These are phyloP conservation scores for Dothideomycetes sp. DNA, from an alignment of 2,329 filamentous ascomycete species.

Conservation along the genomic window DNA sequence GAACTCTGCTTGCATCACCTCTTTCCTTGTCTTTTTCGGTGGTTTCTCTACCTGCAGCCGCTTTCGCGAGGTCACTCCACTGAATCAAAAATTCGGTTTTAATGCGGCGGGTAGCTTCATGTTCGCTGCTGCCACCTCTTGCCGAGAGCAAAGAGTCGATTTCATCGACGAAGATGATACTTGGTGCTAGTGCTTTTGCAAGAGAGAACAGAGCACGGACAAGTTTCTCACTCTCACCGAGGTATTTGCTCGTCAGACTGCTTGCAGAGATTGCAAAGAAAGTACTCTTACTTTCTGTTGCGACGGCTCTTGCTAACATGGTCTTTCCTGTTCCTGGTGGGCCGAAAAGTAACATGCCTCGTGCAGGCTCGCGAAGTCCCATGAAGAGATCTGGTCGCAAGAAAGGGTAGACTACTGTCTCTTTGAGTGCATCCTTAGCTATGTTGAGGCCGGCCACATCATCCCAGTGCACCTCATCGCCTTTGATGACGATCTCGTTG, in stretches of 20 bases:
- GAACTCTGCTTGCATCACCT: conserved; percentile 77
- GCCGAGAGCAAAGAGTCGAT: conserved; percentile 90
- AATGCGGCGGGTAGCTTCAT: conserved; percentile 85
- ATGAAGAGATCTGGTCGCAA: conserved; percentile 91
- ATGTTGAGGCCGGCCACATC: conserved; percentile 86
- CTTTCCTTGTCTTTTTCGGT: conserved; percentile 56
- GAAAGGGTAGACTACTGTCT: conserved; percentile 95
- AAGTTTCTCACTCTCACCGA: conserved; percentile 93
- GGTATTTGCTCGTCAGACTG: conserved; percentile 87
- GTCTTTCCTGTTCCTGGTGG: conserved; percentile 98
- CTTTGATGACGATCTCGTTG: conserved; percentile 90
- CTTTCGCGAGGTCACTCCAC: conserved; percentile 88
- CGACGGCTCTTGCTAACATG: conserved; percentile 90
- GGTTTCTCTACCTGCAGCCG: conserved; percentile 74
- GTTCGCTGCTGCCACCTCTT: conserved; percentile 72
- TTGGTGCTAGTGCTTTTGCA: conserved; percentile 82
- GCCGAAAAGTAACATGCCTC: conserved; percentile 92
- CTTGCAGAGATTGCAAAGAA: conserved; percentile 97
- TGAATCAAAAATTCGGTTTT: conserved; percentile 98
- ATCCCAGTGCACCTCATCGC: conserved; percentile 89
- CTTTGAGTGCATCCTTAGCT: conserved; percentile 85
- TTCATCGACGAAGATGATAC: conserved; percentile 97
- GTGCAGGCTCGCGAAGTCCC: conserved; percentile 84
- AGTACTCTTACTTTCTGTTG: conserved; percentile 86
- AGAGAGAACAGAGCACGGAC: conserved; percentile 84